Evolutionary conservation across 345 rosid genomes (phyloP).

Genomic region (Salix viminalis): DNA sequence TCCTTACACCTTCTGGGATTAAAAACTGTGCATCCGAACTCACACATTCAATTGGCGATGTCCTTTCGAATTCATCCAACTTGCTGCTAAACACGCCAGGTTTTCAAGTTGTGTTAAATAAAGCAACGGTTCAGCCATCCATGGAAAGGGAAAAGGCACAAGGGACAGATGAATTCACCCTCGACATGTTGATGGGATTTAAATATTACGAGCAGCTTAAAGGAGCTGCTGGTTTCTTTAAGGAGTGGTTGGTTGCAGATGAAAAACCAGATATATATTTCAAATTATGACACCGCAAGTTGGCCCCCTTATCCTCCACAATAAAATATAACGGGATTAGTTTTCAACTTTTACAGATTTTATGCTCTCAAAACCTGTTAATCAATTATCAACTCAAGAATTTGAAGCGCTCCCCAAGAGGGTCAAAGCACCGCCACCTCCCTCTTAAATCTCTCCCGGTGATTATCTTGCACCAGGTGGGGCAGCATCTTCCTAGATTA

Average conservation of each 20-base stretch:
- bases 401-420: not conserved
- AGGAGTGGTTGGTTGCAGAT: not conserved
- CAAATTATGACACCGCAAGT: not conserved
- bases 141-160: not conserved
- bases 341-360: not conserved
- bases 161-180: too few relatives aligned
- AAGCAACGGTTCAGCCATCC: not conserved
- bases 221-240: not conserved
- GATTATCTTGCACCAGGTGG: conserved; percentile 13
- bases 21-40: too few relatives aligned
- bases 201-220: not conserved
- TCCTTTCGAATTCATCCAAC: too few relatives aligned
- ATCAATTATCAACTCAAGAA: too few relatives aligned
- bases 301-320: not conserved
- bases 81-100: not conserved
- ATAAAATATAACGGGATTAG: not conserved
- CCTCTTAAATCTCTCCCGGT: not conserved
- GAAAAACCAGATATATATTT: too few relatives aligned
- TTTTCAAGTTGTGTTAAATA: too few relatives aligned
- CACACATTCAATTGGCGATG: too few relatives aligned
- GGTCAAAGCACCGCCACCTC: not conserved
- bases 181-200: not conserved
- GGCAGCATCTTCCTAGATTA: conserved; percentile 4
- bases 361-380: too few relatives aligned
- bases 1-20: too few relatives aligned